phyloP scores from a whole-genome alignment of 257 asterid genomes.

The Fraxinus cuspidata region DNA sequence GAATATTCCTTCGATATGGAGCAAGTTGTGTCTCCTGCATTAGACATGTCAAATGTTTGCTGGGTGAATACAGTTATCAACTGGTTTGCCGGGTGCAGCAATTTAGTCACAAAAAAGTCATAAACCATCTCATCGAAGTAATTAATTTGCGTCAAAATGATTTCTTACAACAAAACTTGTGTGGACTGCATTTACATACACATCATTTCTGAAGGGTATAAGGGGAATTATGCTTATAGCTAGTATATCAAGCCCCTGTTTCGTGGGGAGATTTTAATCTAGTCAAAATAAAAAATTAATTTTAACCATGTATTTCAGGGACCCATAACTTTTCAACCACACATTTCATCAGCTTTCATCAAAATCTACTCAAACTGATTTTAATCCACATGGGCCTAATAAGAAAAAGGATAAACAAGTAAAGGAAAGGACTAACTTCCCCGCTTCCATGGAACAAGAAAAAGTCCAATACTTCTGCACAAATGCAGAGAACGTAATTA shows the following conservation, averaged over 20 bases:
- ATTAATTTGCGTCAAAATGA: neutral
- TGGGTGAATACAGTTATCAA: neutral
- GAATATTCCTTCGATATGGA: conserved; percentile 77
- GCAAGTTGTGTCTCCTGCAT: conserved; percentile 91
- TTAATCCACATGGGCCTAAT: no score
- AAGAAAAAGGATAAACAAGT: no score
- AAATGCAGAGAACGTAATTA: neutral
- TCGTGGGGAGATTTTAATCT: no score
- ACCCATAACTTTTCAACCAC: no score
- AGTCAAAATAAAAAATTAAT: neutral
- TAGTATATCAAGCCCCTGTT: neutral
- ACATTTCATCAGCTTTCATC: no score
- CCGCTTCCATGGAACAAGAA: neutral
- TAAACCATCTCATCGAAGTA: neutral
- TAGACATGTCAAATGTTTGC: conserved; percentile 28
- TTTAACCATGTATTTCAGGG: neutral
- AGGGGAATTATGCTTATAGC: neutral
- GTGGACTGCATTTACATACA: neutral
- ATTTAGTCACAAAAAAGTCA: neutral
- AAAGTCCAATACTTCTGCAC: neutral
- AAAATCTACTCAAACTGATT: no score
- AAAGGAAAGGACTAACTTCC: neutral
- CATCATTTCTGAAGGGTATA: neutral
- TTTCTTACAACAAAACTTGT: neutral
- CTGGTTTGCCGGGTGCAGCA: neutral